Conservation (phyloP, 2,329 filamentous ascomycete genomes). For the Diaporthe capsici region DNA sequence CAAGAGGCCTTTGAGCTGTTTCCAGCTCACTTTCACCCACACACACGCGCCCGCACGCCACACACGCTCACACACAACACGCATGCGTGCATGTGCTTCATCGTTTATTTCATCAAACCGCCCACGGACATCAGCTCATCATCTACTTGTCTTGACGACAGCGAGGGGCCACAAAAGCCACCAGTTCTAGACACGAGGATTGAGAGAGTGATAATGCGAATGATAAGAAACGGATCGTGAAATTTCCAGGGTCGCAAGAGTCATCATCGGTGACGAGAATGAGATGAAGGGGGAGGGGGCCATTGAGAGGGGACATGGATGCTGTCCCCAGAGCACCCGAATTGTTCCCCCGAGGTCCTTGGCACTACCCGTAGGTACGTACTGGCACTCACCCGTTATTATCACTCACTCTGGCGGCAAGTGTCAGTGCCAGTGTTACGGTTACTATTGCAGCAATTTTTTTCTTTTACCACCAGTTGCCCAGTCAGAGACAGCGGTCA, state of each 20-base stretch:
- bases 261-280: conserved; percentile 30
- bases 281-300: conserved; percentile 31
- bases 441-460: not conserved
- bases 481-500: not conserved
- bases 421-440: not conserved
- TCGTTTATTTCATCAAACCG: not conserved
- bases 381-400: not conserved
- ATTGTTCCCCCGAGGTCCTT: conserved; percentile 24
- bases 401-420: not conserved
- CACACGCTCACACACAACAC: not conserved
- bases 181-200: not conserved
- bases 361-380: not conserved
- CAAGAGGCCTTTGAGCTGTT: conserved; percentile 13
- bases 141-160: not conserved
- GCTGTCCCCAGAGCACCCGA: conserved; percentile 24
- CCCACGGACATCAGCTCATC: conserved; percentile 11
- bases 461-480: not conserved
- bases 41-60: not conserved
- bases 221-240: conserved; percentile 6
- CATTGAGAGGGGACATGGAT: conserved; percentile 30
- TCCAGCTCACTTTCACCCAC: not conserved
- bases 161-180: not conserved
- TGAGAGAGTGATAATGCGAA: conserved; percentile 22
- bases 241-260: conserved; percentile 25
- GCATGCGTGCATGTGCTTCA: not conserved